These are phyloP conservation scores for Phoma sp. DNA, from an alignment of 2,329 filamentous ascomycete species.

Conservation along the genomic window DNA sequence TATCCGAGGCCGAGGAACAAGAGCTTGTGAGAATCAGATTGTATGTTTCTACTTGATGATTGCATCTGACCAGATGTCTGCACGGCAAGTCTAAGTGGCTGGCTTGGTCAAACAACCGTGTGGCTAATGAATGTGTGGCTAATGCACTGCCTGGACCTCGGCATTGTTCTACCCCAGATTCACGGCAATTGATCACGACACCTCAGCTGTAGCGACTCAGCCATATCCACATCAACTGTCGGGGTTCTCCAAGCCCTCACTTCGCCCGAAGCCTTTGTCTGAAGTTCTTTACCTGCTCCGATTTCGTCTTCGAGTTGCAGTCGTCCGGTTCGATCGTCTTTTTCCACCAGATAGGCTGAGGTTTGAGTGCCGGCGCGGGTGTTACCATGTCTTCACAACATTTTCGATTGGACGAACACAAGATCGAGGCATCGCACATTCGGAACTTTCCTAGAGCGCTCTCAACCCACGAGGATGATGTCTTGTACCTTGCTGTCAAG, in stretches of 20 bases:
- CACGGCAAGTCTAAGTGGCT: not conserved
- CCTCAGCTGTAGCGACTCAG: conserved; percentile 8
- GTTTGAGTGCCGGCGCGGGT: not conserved
- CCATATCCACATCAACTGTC: not conserved
- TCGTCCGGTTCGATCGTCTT: not conserved
- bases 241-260: not conserved
- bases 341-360: not conserved
- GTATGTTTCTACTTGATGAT: not conserved
- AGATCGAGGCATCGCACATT: conserved; percentile 71
- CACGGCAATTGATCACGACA: conserved; percentile 33
- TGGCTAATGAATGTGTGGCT: not conserved
- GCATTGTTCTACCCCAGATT: conserved; percentile 27
- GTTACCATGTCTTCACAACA: conserved; percentile 47
- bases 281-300: not conserved
- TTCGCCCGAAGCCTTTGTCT: not conserved
- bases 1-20: not conserved
- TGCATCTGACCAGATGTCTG: not conserved
- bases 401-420: conserved; percentile 76
- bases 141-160: conserved; percentile 24
- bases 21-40: not conserved
- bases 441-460: conserved; percentile 80
- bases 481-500: conserved; percentile 77
- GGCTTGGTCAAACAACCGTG: not conserved
- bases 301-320: not conserved
- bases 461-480: conserved; percentile 73